Base-by-base conservation (phyloP, 1,139 yeast genomes). In the Protomyces gravidus region DNA sequence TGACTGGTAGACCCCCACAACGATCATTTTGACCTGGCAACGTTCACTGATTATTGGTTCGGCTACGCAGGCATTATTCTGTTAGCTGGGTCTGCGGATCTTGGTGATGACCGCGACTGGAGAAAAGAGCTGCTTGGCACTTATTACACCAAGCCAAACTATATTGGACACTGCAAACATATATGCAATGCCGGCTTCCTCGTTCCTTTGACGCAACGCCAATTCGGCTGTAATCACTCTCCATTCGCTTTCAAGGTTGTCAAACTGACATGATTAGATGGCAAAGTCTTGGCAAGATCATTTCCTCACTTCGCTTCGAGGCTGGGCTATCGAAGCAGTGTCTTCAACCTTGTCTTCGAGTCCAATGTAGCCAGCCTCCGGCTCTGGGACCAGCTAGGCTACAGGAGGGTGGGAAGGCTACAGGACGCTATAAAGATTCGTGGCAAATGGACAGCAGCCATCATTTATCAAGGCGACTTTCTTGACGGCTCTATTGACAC, bases 131-230 rank as follows among this genome's bases (percentile, higher is more conserved):
- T 96, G 95, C 88, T 65, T 85, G 87, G 68, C 89, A 86, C 71
- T 88, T 96, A 70, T 75, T 92, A 62, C 39, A 78, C 90, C 62
- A 86, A 86, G 66, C 95, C 97, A 3, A 87, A 89, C 68, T 92
- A 85, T 68, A 96, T 97, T 0, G 97, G 97, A 1, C 76, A 97
- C 52, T 85, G 95, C 52, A 82, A 95, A 0, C 97, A 90, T 71
- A 85, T 92, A n/a, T 89, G 96, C 67, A 88, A 95, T 0, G 95
- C 89, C 1, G 86, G 85, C 32, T 87, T 92, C 66, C 74, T 92
- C 58, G 97, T 92, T 1, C 89, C 89, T 71, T 94, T 95, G 1
- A 95, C 95, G 63, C 87, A 87, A 64, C 75, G 98, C 66, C 92
- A 94, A n/a, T 86, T 85, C 69, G 96, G 97, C 2, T 86, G 57